Conservation (phyloP, 257 asterid genomes). For the Gynochthodes officinalis region DNA sequence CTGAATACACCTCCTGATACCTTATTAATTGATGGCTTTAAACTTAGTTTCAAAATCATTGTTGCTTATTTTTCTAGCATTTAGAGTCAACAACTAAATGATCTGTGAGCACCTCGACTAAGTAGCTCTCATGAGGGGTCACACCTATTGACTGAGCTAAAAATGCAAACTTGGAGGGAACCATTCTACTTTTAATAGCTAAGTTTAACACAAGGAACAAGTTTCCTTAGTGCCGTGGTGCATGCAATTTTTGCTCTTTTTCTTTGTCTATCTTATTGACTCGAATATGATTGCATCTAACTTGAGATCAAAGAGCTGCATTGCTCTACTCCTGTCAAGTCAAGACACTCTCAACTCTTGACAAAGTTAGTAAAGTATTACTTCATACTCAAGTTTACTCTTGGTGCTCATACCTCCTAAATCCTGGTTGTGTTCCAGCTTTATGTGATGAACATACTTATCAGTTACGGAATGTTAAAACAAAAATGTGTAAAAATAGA, state of each 20-base stretch:
- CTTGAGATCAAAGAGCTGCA: neutral
- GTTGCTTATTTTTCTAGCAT: neutral
- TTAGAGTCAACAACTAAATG: neutral
- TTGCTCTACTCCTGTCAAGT: neutral
- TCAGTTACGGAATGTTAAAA: neutral
- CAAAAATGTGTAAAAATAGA: neutral
- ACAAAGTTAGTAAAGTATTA: neutral
- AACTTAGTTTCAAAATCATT: neutral
- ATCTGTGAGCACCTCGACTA: neutral
- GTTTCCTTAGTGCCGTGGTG: neutral
- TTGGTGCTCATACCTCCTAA: neutral
- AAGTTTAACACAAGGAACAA: neutral
- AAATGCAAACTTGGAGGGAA: neutral
- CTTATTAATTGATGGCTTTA: neutral
- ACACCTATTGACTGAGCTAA: neutral
- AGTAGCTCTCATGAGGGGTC: neutral
- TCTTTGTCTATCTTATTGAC: neutral
- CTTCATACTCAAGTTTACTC: neutral
- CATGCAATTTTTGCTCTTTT: no score
- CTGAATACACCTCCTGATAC: neutral
- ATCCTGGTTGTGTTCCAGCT: neutral
- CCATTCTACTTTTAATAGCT: neutral
- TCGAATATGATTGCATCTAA: neutral
- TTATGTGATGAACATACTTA: neutral
- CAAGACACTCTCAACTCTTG: neutral